Evolutionary conservation across 2,329 filamentous ascomycete species (phyloP).

Genomic region (Cladosporium austrohemisphaericum): DNA sequence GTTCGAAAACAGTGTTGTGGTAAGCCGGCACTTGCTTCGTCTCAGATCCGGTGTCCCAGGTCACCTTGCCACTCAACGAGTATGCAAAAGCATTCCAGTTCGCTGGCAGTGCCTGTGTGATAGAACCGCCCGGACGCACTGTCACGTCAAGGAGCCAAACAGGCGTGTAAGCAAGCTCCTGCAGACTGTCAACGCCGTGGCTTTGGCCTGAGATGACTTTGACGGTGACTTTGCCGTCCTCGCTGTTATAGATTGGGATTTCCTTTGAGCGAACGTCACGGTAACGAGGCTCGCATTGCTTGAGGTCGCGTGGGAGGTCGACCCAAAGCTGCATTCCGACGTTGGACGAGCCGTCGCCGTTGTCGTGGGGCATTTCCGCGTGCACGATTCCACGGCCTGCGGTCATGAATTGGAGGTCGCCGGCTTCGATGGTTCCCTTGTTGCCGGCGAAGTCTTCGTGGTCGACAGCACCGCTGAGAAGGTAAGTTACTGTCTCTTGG

Average conservation of each 20-base stretch:
- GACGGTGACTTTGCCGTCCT: conserved; percentile 69
- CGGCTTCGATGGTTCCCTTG: conserved; percentile 74
- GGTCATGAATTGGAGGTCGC: conserved; percentile 98
- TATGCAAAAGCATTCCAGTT: conserved; percentile 93
- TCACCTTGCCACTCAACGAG: conserved; percentile 68
- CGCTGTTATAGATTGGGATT: conserved; percentile 70
- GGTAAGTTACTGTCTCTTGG: conserved; percentile 86
- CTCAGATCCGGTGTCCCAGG: conserved; percentile 55
- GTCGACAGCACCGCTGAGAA: conserved; percentile 80
- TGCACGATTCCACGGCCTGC: conserved; percentile 89
- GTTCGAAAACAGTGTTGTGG: conserved; percentile 86
- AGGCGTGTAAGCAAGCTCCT: conserved; percentile 91
- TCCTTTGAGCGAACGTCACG: conserved; percentile 75
- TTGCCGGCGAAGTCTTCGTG: conserved; percentile 91
- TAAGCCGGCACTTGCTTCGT: conserved; percentile 60
- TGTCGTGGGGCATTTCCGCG: conserved; percentile 86
- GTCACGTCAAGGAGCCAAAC: conserved; percentile 92
- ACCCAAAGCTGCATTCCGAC: conserved; percentile 95
- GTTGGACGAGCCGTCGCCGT: conserved; percentile 70
- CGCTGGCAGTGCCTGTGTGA: conserved; percentile 70
- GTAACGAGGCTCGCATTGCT: conserved; percentile 87
- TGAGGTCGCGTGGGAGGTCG: conserved; percentile 76
- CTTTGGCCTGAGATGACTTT: conserved; percentile 89
- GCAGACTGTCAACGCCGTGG: conserved; percentile 78
- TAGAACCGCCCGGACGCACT: conserved; percentile 71